These are phyloP conservation scores for Bryum argenteum DNA, from an alignment of 225 moss, liverwort and hornwort genomes.

Conservation along the genomic window DNA sequence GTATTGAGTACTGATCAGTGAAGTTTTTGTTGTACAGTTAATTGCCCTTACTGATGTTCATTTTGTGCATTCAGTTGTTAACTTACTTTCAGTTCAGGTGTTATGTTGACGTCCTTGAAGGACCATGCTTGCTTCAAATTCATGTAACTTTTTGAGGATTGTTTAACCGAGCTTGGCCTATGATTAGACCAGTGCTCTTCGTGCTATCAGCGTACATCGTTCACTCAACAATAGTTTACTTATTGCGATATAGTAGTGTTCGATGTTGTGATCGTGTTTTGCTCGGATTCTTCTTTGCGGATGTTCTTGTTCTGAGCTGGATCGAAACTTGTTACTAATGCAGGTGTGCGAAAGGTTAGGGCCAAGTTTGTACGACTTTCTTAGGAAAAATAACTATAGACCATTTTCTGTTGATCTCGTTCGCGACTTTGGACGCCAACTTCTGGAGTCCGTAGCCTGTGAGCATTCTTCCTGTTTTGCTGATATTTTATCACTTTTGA, in stretches of 20 bases:
- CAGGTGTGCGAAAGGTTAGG: slow-evolving; percentile 97
- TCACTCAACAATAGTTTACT: background rate
- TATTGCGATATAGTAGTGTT: slow-evolving; percentile 7
- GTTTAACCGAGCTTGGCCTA: background rate
- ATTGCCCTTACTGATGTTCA: slow-evolving; percentile 12
- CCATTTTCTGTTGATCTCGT: slow-evolving; percentile 96
- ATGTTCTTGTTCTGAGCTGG: background rate
- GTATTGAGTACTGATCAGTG: background rate
- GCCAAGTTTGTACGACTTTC: slow-evolving; percentile 93
- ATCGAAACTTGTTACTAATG: slow-evolving; percentile 12
- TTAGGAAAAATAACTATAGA: slow-evolving; percentile 90
- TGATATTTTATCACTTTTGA: background rate
- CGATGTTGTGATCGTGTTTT: slow-evolving; percentile 5
- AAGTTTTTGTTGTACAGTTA: slow-evolving; percentile 7
- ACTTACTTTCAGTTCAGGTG: slow-evolving; percentile 24
- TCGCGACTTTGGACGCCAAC: slow-evolving; percentile 90
- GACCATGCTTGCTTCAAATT: slow-evolving; percentile 29
- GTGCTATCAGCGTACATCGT: slow-evolving; percentile 7
- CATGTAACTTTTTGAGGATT: background rate
- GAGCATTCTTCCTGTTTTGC: slow-evolving; percentile 33
- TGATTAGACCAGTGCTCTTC: slow-evolving; percentile 18
- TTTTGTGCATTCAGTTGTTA: slow-evolving; percentile 29
- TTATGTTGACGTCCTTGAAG: slow-evolving; percentile 29
- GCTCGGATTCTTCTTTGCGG: background rate
- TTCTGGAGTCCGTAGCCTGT: slow-evolving; percentile 98